Evolutionary conservation across 2,329 filamentous ascomycete species (phyloP), one percentile per base, ranked within the genome.

Genomic region (Fusarium gaditjirri): DNA sequence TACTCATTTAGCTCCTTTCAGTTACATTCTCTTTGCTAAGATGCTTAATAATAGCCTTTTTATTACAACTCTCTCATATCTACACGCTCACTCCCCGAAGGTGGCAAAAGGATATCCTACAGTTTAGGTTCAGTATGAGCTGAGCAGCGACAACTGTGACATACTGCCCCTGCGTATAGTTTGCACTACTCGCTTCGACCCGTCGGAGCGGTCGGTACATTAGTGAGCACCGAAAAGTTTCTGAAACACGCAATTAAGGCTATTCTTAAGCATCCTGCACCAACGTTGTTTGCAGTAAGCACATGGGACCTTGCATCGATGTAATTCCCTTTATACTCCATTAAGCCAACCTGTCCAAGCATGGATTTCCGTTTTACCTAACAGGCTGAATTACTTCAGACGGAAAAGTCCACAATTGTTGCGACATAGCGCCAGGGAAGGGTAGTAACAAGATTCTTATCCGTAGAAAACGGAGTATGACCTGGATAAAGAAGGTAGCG

Each of bases 401-500:
- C 55, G 42, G 55, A 61, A 68, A 68, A 49, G 47, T 16, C 54
- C 54, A 17, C 21, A 33, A 36, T 17, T 27, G 19, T 7, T 33
- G 23, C 38, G 17, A 49, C 27, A 21, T 33, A 14, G 14, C 13
- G 9, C 41, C 27, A 53, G 6, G 17, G 29, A 36, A 46, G 17
- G 17, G 41, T 47, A 33, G 29, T 21, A 23, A 14, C 27, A 41
- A 36, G n/a, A 36, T 27, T 43, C 55, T 68, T 68, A 54, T 61
- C 63, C 41, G 65, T 54, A 43, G 19, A 25, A 47, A 35, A 42
- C 65, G 65, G 65, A 68, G 43, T 21, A 31, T 42, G 17, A 19
- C 38, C 47, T 43, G 13, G 33, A 66, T 60, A n/a, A 33, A 62
- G 65, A 61, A 68, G 55, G 63, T 66, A 29, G 17, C 14, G 39